These are phyloP conservation scores for Chimonanthus praecox DNA, from an alignment of 164 flowering plant genomes.

Conservation along the genomic window DNA sequence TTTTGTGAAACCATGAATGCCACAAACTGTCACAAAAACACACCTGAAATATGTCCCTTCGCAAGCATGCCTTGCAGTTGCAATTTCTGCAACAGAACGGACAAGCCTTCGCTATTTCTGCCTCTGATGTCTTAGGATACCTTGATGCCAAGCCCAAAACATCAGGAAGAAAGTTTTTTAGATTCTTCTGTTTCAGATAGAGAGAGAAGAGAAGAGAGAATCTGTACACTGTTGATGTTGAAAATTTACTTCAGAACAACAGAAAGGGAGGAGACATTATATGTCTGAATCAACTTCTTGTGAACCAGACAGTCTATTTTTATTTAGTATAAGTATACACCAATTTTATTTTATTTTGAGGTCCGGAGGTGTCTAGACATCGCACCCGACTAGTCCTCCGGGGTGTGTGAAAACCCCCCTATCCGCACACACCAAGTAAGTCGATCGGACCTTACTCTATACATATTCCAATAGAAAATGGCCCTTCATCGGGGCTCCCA, in stretches of 20 bases:
- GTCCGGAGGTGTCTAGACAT: too few species aligned
- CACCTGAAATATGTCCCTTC: conserved; percentile 3
- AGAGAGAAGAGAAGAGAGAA: neutral
- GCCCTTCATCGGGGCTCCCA: too few species aligned
- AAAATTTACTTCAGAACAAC: neutral
- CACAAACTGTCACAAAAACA: neutral
- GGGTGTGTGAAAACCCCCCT: neutral
- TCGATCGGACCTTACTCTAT: neutral
- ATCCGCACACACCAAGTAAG: neutral
- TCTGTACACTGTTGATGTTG: neutral
- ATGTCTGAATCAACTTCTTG: neutral
- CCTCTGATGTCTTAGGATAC: conserved; percentile 14
- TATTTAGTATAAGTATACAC: too few species aligned
- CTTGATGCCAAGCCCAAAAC: neutral
- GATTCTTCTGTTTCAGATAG: neutral
- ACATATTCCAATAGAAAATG: too few species aligned
- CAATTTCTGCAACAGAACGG: conserved; percentile 19
- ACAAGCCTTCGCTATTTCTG: conserved; percentile 11
- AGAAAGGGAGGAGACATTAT: neutral
- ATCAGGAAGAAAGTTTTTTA: neutral
- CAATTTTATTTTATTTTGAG: too few species aligned
- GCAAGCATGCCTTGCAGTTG: conserved; percentile 23
- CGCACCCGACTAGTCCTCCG: too few species aligned
- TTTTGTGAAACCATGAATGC: neutral
- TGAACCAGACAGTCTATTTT: too few species aligned